Conservation (phyloP, 2,329 filamentous ascomycete species). For the Onygenales sp. region DNA sequence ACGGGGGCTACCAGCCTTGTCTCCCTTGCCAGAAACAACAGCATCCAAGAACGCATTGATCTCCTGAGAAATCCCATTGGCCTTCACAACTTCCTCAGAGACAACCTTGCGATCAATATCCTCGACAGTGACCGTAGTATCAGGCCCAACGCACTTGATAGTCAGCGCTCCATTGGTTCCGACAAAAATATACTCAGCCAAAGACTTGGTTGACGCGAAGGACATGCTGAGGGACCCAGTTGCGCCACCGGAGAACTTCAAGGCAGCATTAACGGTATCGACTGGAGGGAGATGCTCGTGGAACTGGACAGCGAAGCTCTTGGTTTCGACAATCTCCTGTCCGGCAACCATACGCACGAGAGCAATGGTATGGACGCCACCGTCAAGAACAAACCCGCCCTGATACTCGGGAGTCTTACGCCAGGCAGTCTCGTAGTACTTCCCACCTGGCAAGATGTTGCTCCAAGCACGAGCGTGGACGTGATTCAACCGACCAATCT, state of each 20-base stretch:
- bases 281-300: constrained; percentile 45
- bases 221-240: constrained; percentile 43
- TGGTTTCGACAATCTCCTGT: constrained; percentile 29
- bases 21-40: constrained; percentile 1
- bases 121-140: constrained; percentile 29
- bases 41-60: constrained; percentile 10
- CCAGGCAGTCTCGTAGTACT: constrained; percentile 49
- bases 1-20: constrained; percentile 31
- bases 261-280: constrained; percentile 47
- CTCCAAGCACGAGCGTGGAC: constrained; percentile 41
- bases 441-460: constrained; percentile 39
- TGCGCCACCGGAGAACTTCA: constrained; percentile 38
- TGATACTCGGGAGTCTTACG: constrained; percentile 48
- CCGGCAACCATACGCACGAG: constrained; percentile 42
- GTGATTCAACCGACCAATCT: constrained; percentile 40
- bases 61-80: constrained; percentile 30
- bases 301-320: constrained; percentile 41
- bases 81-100: constrained; percentile 41
- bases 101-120: constrained; percentile 42
- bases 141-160: constrained; percentile 27
- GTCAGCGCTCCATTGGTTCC: constrained; percentile 43
- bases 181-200: constrained; percentile 41
- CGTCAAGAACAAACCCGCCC: constrained; percentile 51
- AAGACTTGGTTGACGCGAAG: constrained; percentile 44
- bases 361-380: constrained; percentile 48